Base-by-base conservation (phyloP, 768 basidiomycete genomes). In the Rhizopogon vulgaris region DNA sequence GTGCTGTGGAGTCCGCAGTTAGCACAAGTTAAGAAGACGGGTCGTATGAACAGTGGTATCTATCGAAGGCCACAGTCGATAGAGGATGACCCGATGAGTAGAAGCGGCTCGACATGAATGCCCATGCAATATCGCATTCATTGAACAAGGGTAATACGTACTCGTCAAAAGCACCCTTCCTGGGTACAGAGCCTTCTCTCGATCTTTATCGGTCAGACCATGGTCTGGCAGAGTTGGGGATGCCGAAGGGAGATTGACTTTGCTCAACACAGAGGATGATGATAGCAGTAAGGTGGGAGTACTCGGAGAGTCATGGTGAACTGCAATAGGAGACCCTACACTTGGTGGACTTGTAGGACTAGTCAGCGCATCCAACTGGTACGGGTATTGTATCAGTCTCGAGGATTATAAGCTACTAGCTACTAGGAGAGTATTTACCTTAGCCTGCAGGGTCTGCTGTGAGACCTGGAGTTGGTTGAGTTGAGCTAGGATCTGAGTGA, bases 91-190 rank as follows among this genome's bases (percentile, higher is more conserved):
- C 11, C 10, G 28, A 30, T 30, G 28, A 3, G 28, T 30, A 22
- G 22, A 22, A 22, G 2, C 8, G 9, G 28, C 28, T 30, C 28
- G 28, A 30, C 10, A 30, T 30, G 27, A 8, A 47, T 37, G n/a
- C 22, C 27, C 32, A 5, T 32, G 27, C 15, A 42, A 24, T 18
- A n/a, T n/a, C 25, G 32, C 4, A 28, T 50, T 25, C 12, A 37
- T 41, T 12, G 8, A 55, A 17, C 7, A 10, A 18, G 40, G 43
- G 38, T 51, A 17, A 17, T 4, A 78, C 86, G 67, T 61, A 90
- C 90, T 94, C 4, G 90, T 91, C 18, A 95, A 73, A 53, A 90
- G 75, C 25, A 94, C 87, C 34, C 92, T 76, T 4, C 84, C 83
- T 6, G 91, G 90, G 64, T 96, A 96, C 18, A 94, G 66, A 28